Base-by-base conservation (phyloP, 2,329 filamentous ascomycete species). In the Claviceps spartinae region DNA sequence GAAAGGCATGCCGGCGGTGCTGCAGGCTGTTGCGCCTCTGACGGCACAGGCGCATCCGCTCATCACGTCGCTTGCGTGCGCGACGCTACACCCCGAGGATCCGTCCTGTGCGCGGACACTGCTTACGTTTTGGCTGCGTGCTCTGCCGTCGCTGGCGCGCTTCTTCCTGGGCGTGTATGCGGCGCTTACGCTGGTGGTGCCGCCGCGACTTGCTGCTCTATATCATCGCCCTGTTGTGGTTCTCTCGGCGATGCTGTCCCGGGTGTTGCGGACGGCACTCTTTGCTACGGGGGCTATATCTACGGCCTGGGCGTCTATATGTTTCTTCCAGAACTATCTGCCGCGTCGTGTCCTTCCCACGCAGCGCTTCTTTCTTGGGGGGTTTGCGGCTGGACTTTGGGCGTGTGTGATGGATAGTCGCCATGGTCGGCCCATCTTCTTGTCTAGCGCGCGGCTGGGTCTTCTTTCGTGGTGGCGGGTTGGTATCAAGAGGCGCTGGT, bases 401-500 rank as follows among this genome's bases (percentile, higher is more conserved):
- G 87, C 86, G 0, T 86, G 86, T 65, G 69, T 95, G 2, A 13
- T 42, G 18, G 85, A 89, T 63, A 74, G 83, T 45, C 72, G 73
- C 48, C 71, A 76, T 54, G 79, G 83, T 43, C 72, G 86, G 16
- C 74, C 76, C 1, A 78, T 87, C 51, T 95, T 94, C 67, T 61
- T 96, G 55, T 93, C 93, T 67, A 83, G 81, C 57, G 81, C 86
- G 34, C 77, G 90, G 2, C 71, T 83, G n/a, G 88, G 85, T 54
- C 73, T 95, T 34, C 86, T 95, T 64, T 87, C 81, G 40, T 67
- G 89, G 46, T 97, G 89, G 88, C 95, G 95, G 72, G 88, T 95
- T 0, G 89, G 90, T n/a, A 80, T 86, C 52, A 97, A 97, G 80
- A 75, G 84, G 37, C 79, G 88, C 1, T 88, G 88, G 81, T 95